Evolutionary conservation across 2,329 filamentous ascomycete genomes (phyloP), one percentile per base, ranked within the genome.

Genomic region (Colletotrichum liaoningense): DNA sequence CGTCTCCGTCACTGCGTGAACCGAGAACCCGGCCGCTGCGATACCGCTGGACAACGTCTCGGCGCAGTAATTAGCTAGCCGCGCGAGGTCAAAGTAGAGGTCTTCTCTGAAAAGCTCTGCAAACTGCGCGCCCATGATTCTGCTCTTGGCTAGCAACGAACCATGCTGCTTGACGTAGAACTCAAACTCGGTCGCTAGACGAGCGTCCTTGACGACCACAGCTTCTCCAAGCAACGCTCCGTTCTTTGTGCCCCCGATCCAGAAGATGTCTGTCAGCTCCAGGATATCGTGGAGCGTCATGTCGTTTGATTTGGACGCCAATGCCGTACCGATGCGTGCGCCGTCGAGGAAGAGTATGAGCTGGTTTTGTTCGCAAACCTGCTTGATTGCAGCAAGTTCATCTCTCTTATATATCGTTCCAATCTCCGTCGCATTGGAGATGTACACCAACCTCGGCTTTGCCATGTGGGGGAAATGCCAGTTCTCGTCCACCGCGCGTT

Each of bases 201-300:
- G 62, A 0, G 77, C 56, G 33, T 85, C 80, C 63, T 86, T 86
- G 30, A 88, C 84, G 0, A 88, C 82, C 7, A 88, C 84, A 1
- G 86, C 87, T 72, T 88, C 87, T 1, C 87, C 87, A 4, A 88
- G 80, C 4, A 88, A 75, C 0, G 86, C 86, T 1, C 87, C 87
- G 74, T 86, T 86, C 74, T 88, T 88, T 5, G 87, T 88, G 0
- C 87, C 87, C 3, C 87, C 87, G 49, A 88, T 88, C 87, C 87
- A 88, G 79, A 88, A 88, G 24, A 88, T 86, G 67, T 88, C 87
- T 0, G 85, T 86, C 54, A 87, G 75, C 5, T 86, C 83, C 1
- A 87, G 77, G 6, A 88, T 78, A 66, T 88, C 87, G 0, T 76
- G 75, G 5, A 87, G 79, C 0, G 81, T 83, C 78, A 88, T 77